Conservation (phyloP, 1,284 basidiomycete species). For the Laetiporus sulphureus region DNA sequence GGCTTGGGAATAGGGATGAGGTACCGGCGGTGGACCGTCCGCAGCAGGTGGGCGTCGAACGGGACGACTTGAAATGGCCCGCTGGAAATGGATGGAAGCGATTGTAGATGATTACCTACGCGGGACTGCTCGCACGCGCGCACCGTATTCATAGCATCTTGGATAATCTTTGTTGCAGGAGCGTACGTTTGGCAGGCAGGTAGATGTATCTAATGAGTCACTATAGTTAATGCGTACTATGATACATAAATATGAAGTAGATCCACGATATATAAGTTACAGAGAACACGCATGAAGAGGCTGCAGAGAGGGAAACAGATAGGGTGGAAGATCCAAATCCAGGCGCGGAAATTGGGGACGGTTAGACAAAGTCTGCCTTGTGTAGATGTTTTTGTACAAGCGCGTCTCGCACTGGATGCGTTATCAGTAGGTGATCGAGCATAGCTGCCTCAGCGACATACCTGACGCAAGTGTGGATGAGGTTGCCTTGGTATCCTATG, state of each 20-base stretch:
- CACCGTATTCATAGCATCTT: no score
- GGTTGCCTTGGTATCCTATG: constrained; percentile 38
- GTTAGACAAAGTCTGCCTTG: constrained; percentile 23
- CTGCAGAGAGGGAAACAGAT: no score
- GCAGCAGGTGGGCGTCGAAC: constrained; percentile 24
- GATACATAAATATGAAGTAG: no score
- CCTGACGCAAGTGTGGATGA: constrained; percentile 31
- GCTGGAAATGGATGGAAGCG: constrained; percentile 53
- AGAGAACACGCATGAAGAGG: no score
- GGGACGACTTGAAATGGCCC: constrained; percentile 57
- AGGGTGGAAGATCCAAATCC: no score
- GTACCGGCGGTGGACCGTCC: constrained; percentile 7
- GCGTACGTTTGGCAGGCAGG: no score
- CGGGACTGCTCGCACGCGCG: no score
- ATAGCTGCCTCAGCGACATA: constrained; percentile 12
- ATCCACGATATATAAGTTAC: no score
- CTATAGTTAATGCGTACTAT: no score
- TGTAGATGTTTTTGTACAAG: constrained; percentile 46
- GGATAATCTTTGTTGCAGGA: no score
- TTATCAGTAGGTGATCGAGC: not conserved
- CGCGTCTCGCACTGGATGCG: constrained; percentile 42
- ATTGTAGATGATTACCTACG: constrained; percentile 21
- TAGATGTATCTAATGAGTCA: no score
- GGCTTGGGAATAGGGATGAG: constrained; percentile 13
- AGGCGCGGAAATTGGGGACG: no score